Conservation (phyloP, 345 rosid species). For the Eucalyptus melliodora region DNA sequence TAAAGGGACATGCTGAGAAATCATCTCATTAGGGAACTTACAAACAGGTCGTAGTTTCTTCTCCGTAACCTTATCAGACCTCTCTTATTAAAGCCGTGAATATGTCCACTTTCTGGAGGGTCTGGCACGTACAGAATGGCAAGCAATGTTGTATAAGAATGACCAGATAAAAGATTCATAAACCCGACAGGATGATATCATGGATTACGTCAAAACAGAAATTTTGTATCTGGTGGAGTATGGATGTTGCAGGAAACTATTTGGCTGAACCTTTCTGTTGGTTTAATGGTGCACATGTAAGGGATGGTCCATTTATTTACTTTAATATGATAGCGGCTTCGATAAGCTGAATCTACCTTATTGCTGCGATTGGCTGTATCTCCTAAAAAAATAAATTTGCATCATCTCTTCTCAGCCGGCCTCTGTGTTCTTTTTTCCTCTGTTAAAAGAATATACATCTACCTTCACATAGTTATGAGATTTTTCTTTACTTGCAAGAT, state of each 20-base stretch:
- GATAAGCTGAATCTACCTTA: neutral
- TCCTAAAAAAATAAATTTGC: neutral
- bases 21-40: conserved; percentile 6
- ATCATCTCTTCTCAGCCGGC: neutral
- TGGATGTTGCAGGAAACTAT: neutral
- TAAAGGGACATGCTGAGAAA: conserved; percentile 32
- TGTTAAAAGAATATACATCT: neutral
- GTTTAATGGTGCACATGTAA: neutral
- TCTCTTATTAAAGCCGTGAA: neutral
- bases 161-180: neutral
- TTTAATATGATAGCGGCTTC: neutral
- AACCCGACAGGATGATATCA: neutral
- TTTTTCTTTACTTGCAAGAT: neutral
- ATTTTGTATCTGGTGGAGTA: neutral
- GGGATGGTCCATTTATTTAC: neutral
- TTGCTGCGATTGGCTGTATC: neutral
- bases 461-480: neutral
- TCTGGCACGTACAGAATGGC: neutral
- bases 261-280: neutral
- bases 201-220: neutral
- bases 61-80: neutral
- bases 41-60: neutral
- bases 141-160: neutral
- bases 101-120: neutral
- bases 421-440: neutral